Conservation (phyloP, 2,329 filamentous ascomycete species). For the Chalara sp. region DNA sequence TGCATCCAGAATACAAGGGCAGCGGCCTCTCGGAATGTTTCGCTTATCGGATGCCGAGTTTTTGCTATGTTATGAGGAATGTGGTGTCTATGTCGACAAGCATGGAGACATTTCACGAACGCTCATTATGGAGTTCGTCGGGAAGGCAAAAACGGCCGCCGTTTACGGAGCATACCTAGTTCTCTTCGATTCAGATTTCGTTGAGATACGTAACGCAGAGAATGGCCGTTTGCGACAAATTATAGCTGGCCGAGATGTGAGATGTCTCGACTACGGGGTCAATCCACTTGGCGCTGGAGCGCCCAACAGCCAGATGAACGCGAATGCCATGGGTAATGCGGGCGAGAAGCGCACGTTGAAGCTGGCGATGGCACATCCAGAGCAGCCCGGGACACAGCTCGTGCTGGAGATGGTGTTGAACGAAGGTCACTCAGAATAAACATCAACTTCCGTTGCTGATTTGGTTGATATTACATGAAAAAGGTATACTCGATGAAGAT, state of each 20-base stretch:
- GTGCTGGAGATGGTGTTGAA: conserved; percentile 90
- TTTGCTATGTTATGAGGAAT: conserved; percentile 88
- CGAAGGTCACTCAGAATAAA: conserved; percentile 57
- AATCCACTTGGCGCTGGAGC: conserved; percentile 45
- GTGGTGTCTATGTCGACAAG: conserved; percentile 96
- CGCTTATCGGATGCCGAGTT: conserved; percentile 88
- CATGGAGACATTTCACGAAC: conserved; percentile 91
- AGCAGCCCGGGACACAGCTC: conserved; percentile 76
- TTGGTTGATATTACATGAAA: background rate
- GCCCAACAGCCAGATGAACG: conserved; percentile 15
- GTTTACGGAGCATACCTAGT: conserved; percentile 89
- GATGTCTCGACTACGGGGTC: conserved; percentile 80
- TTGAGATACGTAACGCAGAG: conserved; percentile 94
- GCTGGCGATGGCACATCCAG: conserved; percentile 90
- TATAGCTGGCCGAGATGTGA: conserved; percentile 84
- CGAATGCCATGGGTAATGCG: conserved; percentile 21
- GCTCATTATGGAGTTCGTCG: conserved; percentile 98
- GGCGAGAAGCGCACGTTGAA: conserved; percentile 70
- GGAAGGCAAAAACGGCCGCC: conserved; percentile 77
- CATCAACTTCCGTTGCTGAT: background rate
- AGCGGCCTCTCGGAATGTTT: conserved; percentile 93
- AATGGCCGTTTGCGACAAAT: conserved; percentile 92
- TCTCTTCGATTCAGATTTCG: conserved; percentile 92
- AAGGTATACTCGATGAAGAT: background rate
- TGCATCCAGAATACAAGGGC: conserved; percentile 71